Conservation (phyloP, 2,329 filamentous ascomycete genomes). For the Achaetomium macrosporum region DNA sequence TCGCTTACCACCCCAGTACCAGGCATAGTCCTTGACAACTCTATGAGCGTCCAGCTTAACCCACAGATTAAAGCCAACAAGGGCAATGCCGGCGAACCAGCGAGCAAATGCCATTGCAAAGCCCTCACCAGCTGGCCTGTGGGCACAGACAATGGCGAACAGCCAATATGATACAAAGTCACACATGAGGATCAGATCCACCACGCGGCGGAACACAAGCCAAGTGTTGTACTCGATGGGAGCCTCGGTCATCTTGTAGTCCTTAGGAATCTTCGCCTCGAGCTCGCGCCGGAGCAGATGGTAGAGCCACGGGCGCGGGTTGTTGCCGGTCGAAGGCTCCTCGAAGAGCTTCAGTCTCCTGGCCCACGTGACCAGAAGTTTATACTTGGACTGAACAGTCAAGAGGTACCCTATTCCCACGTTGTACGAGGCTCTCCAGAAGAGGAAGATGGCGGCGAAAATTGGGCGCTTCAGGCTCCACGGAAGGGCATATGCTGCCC, state of each 20-base stretch:
- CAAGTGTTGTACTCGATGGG: constrained; percentile 99
- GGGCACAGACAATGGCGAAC: constrained; percentile 84
- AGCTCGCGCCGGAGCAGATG: constrained; percentile 79
- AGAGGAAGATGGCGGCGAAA: constrained; percentile 79
- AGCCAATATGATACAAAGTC: constrained; percentile 96
- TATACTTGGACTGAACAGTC: constrained; percentile 83
- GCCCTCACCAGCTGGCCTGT: constrained; percentile 67
- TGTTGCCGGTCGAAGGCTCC: constrained; percentile 70
- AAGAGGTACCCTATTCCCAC: constrained; percentile 87
- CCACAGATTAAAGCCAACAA: constrained; percentile 95
- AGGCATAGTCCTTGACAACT: constrained; percentile 97
- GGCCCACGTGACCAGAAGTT: constrained; percentile 80
- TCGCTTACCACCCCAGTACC: constrained; percentile 76
- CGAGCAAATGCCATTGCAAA: constrained; percentile 62
- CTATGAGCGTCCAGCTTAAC: constrained; percentile 96
- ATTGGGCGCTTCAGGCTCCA: constrained; percentile 62
- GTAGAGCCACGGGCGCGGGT: constrained; percentile 78
- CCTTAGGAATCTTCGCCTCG: constrained; percentile 87
- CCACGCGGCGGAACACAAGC: constrained; percentile 90
- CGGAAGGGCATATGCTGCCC: constrained; percentile 69
- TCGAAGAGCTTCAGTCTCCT: constrained; percentile 82
- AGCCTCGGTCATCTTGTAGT: constrained; percentile 89
- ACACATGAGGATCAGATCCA: constrained; percentile 97
- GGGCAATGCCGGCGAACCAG: constrained; percentile 69
- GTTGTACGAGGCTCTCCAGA: constrained; percentile 92